These are phyloP conservation scores for Penicillium brevicompactum DNA, from an alignment of 2,329 filamentous ascomycete species.

Conservation along the genomic window DNA sequence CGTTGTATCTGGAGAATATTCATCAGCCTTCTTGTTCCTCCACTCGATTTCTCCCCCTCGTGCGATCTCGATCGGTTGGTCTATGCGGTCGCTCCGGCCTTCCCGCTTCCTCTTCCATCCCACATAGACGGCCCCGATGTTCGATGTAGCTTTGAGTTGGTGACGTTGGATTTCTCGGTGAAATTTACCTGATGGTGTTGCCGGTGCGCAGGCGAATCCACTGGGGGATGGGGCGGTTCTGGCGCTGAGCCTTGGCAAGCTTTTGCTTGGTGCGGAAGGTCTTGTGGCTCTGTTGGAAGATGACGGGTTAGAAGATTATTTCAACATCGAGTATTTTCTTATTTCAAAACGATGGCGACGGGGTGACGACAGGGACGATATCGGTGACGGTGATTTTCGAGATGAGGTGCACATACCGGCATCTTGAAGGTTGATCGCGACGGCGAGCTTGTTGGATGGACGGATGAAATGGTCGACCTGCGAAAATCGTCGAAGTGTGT, in stretches of 20 bases:
- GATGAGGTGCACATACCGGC: conserved; percentile 49
- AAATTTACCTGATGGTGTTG: conserved; percentile 97
- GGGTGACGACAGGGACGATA: conserved; percentile 3
- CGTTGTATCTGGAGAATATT: conserved; percentile 82
- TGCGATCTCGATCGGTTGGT: conserved; percentile 3
- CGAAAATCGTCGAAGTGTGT: conserved; percentile 41
- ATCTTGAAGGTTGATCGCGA: conserved; percentile 54
- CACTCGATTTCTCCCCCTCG: background rate
- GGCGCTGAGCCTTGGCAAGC: conserved; percentile 99
- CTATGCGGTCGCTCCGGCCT: conserved; percentile 1
- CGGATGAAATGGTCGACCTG: conserved; percentile 39
- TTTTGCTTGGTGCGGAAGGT: conserved; percentile 99
- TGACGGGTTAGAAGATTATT: conserved; percentile 13
- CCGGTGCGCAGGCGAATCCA: conserved; percentile 98
- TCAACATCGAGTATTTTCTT: background rate
- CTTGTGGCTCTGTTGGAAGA: conserved; percentile 82
- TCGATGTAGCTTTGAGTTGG: background rate
- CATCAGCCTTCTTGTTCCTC: conserved; percentile 16
- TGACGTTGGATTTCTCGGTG: conserved; percentile 12
- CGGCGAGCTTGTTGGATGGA: conserved; percentile 42
- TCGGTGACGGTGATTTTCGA: conserved; percentile 5
- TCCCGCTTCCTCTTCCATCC: conserved; percentile 1
- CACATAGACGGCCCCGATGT: conserved; percentile 2
- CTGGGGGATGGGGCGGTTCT: conserved; percentile 99
- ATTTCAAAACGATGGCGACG: conserved; percentile 1